Base-by-base conservation (phyloP, 1,139 yeast genomes). In the Protomyces lactucae-debilis region DNA sequence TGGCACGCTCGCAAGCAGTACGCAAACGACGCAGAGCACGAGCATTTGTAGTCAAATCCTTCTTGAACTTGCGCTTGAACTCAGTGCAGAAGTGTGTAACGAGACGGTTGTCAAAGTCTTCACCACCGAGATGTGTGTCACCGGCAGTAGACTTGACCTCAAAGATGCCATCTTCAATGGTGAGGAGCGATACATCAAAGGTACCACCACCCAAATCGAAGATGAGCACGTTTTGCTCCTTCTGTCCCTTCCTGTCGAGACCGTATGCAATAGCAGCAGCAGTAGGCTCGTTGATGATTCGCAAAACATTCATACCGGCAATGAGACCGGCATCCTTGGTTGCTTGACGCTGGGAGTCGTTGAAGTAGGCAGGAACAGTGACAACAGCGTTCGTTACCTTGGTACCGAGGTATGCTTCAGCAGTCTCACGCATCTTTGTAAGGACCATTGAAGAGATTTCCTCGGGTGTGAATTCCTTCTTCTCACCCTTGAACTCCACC, bases 41-140 rank as follows among this genome's bases (percentile, higher is more conserved):
- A 77, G 95, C 88, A 80, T 92, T 95, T 73, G 80, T 80, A 72
- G 97, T 85, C 78, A 92, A 85, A 79, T 92, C 98, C 80, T 83
- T 82, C 83, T 93, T 92, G 79, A 95, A 87, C 87, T 92, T 92
- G 86, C 90, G 88, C 85, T 90, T 87, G 93, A 92, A 92, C 78
- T 92, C 97, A 76, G 85, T 85, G 81, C 86, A 86, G 86, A 92
- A 92, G 85, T 85, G 90, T 80, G 88, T 93, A 78, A 92, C 88
- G 77, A 92, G 85, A 85, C 91, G 88, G 86, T 92, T 86, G 81
- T 91, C 97, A 82, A 92, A 92, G 84, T 92, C 98, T 85, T 92
- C 96, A 87, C 98, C 98, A 87, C 99, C 98, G 84, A 92, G 87
- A 83, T 92, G 99, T 76, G 99, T 93, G 83, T 93, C 97, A 90